These are phyloP conservation scores for Vitis hybrid DNA, from an alignment of 177 flowering plant species.

Conservation along the genomic window DNA sequence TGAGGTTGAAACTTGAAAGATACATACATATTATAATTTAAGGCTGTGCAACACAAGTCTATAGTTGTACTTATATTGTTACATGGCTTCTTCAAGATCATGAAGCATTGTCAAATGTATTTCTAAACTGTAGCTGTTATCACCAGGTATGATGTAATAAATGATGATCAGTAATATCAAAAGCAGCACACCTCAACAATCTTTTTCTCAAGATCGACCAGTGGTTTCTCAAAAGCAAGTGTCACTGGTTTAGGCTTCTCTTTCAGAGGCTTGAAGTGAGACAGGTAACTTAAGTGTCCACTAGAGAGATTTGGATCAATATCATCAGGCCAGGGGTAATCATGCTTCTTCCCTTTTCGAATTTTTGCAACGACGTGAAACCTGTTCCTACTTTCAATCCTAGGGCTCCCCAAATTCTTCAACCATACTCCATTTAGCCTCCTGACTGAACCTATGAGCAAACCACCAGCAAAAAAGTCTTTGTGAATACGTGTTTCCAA, in stretches of 20 bases:
- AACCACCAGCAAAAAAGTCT: constrained; percentile 14
- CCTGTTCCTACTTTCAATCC: constrained; percentile 7
- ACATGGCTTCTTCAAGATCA: too few species aligned
- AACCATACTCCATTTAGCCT: constrained; percentile 15
- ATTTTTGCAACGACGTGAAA: constrained; percentile 22
- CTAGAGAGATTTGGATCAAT: constrained; percentile 28
- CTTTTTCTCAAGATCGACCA: constrained; percentile 33
- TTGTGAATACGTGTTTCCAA: constrained; percentile 6
- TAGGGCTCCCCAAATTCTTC: constrained; percentile 8
- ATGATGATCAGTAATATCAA: not conserved
- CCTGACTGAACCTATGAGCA: constrained; percentile 16
- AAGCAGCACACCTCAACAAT: constrained; percentile 26
- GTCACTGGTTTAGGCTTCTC: constrained; percentile 42
- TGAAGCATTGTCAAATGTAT: too few species aligned
- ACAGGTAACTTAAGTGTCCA: constrained; percentile 27
- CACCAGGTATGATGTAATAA: not conserved
- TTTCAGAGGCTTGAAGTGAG: constrained; percentile 29
- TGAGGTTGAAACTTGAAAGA: too few species aligned
- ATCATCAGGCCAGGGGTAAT: constrained; percentile 40
- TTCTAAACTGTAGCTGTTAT: too few species aligned
- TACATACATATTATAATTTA: too few species aligned
- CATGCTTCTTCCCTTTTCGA: constrained; percentile 33
- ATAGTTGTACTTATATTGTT: too few species aligned
- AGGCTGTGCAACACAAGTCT: too few species aligned
- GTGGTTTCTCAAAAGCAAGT: constrained; percentile 41